Evolutionary conservation across 164 flowering plant genomes (phyloP), one percentile per base, ranked within the genome.

Genomic region (Houttuynia cordata): DNA sequence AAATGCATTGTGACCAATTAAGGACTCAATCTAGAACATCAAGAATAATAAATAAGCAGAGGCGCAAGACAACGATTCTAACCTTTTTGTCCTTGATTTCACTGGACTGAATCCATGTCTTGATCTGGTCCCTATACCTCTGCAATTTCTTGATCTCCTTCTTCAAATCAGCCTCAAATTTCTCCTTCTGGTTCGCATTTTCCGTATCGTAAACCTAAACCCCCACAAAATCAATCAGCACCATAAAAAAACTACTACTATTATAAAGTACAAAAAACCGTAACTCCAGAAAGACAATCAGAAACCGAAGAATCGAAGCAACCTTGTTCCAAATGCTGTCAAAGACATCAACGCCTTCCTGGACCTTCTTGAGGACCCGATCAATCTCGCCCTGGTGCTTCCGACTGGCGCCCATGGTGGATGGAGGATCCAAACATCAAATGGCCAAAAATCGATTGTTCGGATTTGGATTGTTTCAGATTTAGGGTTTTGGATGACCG

Each of bases 271-370:
- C n/a, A n/a, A n/a, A n/a, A n/a, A n/a, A n/a, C n/a, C n/a, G n/a
- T n/a, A 30, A 30, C 37, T 2, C 37, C 37, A 30, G 6, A 30
- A 30, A 30, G 2, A 30, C 37, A 30, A 30, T 2, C 37, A n/a
- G n/a, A n/a, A n/a, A n/a, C n/a, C n/a, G n/a, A n/a, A 30, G 6
- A 30, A 30, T 30, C 37, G 37, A n/a, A n/a, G 37, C 37, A 40
- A 90, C 99, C 95, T 94, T 94, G 81, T 88, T 91, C 99, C 97
- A 94, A 45, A 94, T 91, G 74, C 93, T 87, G 53, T 94, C 96
- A 64, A 94, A 94, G 25, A 94, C 87, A 30, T 94, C 97, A 21
- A 94, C 99, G 51, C 99, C 99, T 66, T 94, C 99, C 34, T 94
- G 97, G 58, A 94, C 99, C 73, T 91, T 94, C 76, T 94, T 94